A percentile compares a stretch with the other conserved stretches of the same genome.
Evolutionary conservation across 2,329 filamentous ascomycete genomes (phyloP).

Genomic region (Cercospora zeina): DNA sequence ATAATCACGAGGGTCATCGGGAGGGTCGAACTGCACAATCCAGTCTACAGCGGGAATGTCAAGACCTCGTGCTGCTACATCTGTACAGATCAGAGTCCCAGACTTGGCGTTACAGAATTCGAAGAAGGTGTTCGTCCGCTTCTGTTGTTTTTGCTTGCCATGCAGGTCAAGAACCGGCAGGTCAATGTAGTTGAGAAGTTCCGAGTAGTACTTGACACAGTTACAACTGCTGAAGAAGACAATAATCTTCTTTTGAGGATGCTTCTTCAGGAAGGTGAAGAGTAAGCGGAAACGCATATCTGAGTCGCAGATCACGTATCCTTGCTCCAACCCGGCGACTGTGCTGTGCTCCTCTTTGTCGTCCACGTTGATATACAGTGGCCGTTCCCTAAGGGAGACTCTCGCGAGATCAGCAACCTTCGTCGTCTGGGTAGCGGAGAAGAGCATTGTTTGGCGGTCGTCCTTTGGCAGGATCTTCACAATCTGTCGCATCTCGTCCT

Average conservation of each 20-base stretch:
- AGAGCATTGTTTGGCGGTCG: slow-evolving; percentile 92
- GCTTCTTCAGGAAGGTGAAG: slow-evolving; percentile 90
- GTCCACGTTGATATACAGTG: slow-evolving; percentile 96
- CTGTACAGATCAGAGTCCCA: slow-evolving; percentile 91
- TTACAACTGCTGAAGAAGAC: slow-evolving; percentile 83
- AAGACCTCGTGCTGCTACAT: slow-evolving; percentile 90
- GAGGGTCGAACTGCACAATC: slow-evolving; percentile 91
- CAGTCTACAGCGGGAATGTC: slow-evolving; percentile 96
- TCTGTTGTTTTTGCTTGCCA: slow-evolving; percentile 98
- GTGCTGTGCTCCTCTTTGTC: slow-evolving; percentile 86
- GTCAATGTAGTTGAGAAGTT: slow-evolving; percentile 97
- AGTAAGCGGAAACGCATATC: slow-evolving; percentile 92
- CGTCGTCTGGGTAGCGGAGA: slow-evolving; percentile 96
- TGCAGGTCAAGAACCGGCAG: slow-evolving; percentile 82
- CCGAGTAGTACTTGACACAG: slow-evolving; percentile 92
- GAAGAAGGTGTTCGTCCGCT: slow-evolving; percentile 98
- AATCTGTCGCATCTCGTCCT: slow-evolving; percentile 96
- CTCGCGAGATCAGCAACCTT: slow-evolving; percentile 96
- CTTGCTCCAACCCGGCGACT: slow-evolving; percentile 90
- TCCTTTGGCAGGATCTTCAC: slow-evolving; percentile 89
- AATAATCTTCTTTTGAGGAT: slow-evolving; percentile 94
- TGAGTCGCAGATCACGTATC: slow-evolving; percentile 89
- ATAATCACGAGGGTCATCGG: slow-evolving; percentile 64
- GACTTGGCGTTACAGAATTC: slow-evolving; percentile 85
- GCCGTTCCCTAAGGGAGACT: slow-evolving; percentile 86